Base-by-base conservation (phyloP, 2,329 filamentous ascomycete genomes). In the Colletotrichum sidae region DNA sequence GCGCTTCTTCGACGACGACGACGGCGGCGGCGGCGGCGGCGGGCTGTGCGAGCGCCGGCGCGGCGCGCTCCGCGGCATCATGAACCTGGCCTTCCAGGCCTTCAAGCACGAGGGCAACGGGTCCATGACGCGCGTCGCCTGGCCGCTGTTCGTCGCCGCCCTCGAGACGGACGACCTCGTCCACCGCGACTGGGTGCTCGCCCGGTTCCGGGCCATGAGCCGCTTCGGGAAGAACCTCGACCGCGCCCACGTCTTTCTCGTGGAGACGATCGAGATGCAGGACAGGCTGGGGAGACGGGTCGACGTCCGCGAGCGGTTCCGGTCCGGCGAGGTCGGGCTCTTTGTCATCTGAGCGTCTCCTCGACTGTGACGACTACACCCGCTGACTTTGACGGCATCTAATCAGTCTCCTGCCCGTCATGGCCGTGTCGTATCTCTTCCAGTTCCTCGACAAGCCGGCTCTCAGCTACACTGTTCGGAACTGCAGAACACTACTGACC, bases 361-460 rank as follows among this genome's bases (percentile, higher is more conserved):
- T 25, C 25, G 25, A 25, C 15, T 17, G 15, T 17, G 15, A 17
- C 2, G 15, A 17, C 15, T 17, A 17, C 15, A 17, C 15, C 15
- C 15, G 2, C 15, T 17, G 15, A 17, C 15, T 17, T 17, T 17
- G 15, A 17, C 17, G 17, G 17, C 17, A 17, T 17, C 17, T 2
- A 17, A 17, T 17, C 38, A 82, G 81, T 75, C 68, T 87, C 37
- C 81, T 89, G 74, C 88, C 81, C 4, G 65, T 82, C 63, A 80
- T 84, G 78, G 85, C 49, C 38, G 47, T 57, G 55, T 59, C 39
- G 15, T 63, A 63, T 35, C 55, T 63, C 9, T 59, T 63, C 17
- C 60, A 63, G 25, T 63, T 58, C 15, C 55, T 59, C 33, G 60
- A 63, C 47, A 59, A 63, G 42, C 53, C 55, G 0, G 83, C 82